Evolutionary conservation across 495 filamentous ascomycete genomes (phyloP).

Genomic region (Penicillium subrubescens): DNA sequence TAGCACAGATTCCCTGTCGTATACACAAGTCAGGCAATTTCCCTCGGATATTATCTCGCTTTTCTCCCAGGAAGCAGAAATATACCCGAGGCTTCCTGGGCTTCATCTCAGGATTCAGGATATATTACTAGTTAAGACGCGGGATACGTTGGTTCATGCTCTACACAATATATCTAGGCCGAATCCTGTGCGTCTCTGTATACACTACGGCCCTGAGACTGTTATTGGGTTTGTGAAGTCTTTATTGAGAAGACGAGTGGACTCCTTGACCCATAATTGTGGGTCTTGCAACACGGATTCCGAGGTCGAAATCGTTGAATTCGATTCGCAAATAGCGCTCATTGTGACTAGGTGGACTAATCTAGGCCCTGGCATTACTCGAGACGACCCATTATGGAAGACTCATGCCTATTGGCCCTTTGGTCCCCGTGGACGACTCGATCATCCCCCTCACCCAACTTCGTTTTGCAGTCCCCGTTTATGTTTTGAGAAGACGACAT

Average conservation of each 20-base stretch:
- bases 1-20: constrained; percentile 8
- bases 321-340: neutral
- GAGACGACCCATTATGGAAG: constrained; percentile 6
- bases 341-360: constrained; percentile 7
- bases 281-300: constrained; percentile 8
- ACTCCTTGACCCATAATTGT: neutral
- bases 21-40: constrained; percentile 6
- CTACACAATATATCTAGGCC: neutral
- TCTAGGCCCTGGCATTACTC: constrained; percentile 5
- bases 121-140: constrained; percentile 3
- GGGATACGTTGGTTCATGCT: neutral
- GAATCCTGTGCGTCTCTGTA: neutral
- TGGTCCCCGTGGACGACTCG: neutral
- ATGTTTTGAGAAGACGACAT: constrained; percentile 8
- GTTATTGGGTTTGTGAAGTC: neutral
- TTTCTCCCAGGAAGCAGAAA: constrained; percentile 7
- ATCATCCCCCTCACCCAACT: constrained; percentile 1
- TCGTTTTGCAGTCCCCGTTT: neutral
- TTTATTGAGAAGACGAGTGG: neutral
- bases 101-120: constrained; percentile 5
- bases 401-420: neutral
- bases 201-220: neutral
- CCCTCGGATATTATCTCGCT: neutral
- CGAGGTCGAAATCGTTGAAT: neutral
- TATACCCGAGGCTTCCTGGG: constrained; percentile 5